A percentile compares a stretch with the other conserved stretches of the same genome.
These are phyloP conservation scores for Aspergillus sp. DNA, from an alignment of 2,329 filamentous ascomycete genomes.

Conservation along the genomic window DNA sequence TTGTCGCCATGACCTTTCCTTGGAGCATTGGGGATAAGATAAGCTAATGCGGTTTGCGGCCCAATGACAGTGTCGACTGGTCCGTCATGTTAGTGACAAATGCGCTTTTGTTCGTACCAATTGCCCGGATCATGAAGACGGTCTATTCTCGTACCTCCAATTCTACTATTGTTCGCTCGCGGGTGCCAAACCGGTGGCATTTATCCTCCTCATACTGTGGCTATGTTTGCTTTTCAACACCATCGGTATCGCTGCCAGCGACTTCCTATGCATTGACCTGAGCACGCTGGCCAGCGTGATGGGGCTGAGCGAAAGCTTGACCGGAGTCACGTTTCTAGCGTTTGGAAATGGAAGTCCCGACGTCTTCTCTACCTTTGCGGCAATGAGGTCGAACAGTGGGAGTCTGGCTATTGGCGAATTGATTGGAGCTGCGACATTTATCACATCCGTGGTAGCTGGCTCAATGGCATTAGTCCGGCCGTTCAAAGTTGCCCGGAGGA, in stretches of 20 bases:
- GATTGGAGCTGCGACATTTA: slow-evolving; percentile 90
- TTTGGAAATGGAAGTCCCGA: slow-evolving; percentile 98
- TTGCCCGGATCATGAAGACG: slow-evolving; percentile 82
- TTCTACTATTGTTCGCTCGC: slow-evolving; percentile 81
- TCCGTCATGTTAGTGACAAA: slow-evolving; percentile 69
- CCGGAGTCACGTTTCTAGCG: slow-evolving; percentile 90
- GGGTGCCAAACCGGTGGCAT: slow-evolving; percentile 64
- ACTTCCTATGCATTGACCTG: slow-evolving; percentile 96
- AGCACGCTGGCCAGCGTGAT: slow-evolving; percentile 84
- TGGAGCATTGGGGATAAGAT: too few species aligned
- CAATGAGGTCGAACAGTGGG: slow-evolving; percentile 95
- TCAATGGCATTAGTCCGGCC: slow-evolving; percentile 96
- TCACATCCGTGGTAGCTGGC: slow-evolving; percentile 89
- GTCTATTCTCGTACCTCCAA: slow-evolving; percentile 76
- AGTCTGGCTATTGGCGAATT: slow-evolving; percentile 92
- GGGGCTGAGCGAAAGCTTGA: slow-evolving; percentile 90
- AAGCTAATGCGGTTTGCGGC: slow-evolving; percentile 1
- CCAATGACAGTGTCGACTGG: slow-evolving; percentile 58
- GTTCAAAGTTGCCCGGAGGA: slow-evolving; percentile 81
- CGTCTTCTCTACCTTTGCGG: slow-evolving; percentile 96
- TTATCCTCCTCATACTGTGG: slow-evolving; percentile 71
- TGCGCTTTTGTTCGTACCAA: slow-evolving; percentile 77
- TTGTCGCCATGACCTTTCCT: neutral
- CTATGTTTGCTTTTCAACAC: slow-evolving; percentile 86
- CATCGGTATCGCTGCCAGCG: slow-evolving; percentile 93